Evolutionary conservation across 2,329 filamentous ascomycete species (phyloP).

Genomic region (Fusarium continuum): DNA sequence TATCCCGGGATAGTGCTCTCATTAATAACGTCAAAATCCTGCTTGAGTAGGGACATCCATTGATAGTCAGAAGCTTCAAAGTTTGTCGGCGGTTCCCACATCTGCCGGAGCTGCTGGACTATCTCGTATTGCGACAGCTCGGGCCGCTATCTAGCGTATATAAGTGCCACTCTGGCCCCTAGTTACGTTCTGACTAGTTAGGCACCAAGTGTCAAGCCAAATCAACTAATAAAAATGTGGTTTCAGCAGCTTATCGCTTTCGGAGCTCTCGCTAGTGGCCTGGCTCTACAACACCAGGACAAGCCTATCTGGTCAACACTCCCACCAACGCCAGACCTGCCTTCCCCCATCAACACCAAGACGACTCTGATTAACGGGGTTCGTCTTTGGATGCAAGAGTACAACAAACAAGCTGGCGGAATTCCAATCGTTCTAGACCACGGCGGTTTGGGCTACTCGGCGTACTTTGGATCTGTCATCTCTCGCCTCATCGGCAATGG

Average conservation of each 20-base stretch:
- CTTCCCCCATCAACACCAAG: conserved; percentile 45
- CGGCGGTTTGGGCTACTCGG: conserved; percentile 54
- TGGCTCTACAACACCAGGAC: conserved; percentile 39
- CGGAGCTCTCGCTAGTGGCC: conserved; percentile 20
- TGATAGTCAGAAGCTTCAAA: no score
- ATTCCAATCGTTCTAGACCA: conserved; percentile 52
- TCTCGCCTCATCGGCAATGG: conserved; percentile 45
- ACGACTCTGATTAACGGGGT: conserved; percentile 49
- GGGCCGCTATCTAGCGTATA: background rate
- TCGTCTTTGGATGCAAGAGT: conserved; percentile 54
- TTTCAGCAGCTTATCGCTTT: conserved; percentile 12
- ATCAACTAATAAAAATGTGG: conserved; percentile 4
- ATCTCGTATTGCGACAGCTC: conserved; percentile 13
- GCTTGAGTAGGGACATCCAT: background rate
- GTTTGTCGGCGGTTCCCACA: conserved; percentile 9
- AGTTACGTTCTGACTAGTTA: fast-evolving
- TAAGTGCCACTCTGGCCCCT: background rate
- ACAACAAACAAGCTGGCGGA: conserved; percentile 48
- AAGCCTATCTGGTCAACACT: conserved; percentile 48
- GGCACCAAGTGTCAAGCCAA: background rate
- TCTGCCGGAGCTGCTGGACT: background rate
- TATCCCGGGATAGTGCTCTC: background rate
- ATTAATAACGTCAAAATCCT: background rate
- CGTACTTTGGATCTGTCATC: conserved; percentile 53
- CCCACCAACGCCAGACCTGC: conserved; percentile 51